Evolutionary conservation across 768 basidiomycete species (phyloP).

Genomic region (Xerocomus brunneocitrinus): DNA sequence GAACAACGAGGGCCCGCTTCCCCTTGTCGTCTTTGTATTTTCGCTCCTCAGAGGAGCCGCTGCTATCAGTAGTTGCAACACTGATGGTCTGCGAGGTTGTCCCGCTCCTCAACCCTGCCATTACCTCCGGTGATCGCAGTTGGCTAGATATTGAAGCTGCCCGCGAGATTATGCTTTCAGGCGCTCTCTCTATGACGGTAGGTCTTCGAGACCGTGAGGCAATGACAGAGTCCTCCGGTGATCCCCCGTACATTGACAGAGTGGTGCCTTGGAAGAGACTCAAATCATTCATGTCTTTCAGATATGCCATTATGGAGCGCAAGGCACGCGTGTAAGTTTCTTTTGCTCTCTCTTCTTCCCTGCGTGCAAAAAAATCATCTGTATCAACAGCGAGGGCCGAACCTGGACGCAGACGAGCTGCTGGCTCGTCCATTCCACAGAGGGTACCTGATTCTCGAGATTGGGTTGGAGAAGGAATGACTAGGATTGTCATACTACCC

Average conservation of each 20-base stretch:
- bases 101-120: constrained; percentile 56
- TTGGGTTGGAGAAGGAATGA: constrained; percentile 57
- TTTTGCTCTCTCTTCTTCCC: constrained; percentile 66
- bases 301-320: constrained; percentile 90
- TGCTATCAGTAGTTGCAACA: constrained; percentile 68
- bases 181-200: constrained; percentile 51
- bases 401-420: constrained; percentile 36
- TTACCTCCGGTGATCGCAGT: constrained; percentile 62
- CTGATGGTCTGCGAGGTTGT: constrained; percentile 63
- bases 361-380: constrained; percentile 41
- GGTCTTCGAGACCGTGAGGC: constrained; percentile 56
- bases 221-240: constrained; percentile 39
- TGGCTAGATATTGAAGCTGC: constrained; percentile 51
- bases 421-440: constrained; percentile 32
- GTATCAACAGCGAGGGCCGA: constrained; percentile 38
- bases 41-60: constrained; percentile 69
- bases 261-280: constrained; percentile 57
- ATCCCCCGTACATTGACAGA: constrained; percentile 54
- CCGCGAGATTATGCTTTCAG: constrained; percentile 50
- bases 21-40: constrained; percentile 89
- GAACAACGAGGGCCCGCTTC: constrained; percentile 78
- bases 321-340: constrained; percentile 78
- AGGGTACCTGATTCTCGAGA: constrained; percentile 45
- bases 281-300: constrained; percentile 93
- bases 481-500: constrained; percentile 55